phyloP scores from a whole-genome alignment of 1,139 yeast genomes.

The Kodamaea sp. region DNA sequence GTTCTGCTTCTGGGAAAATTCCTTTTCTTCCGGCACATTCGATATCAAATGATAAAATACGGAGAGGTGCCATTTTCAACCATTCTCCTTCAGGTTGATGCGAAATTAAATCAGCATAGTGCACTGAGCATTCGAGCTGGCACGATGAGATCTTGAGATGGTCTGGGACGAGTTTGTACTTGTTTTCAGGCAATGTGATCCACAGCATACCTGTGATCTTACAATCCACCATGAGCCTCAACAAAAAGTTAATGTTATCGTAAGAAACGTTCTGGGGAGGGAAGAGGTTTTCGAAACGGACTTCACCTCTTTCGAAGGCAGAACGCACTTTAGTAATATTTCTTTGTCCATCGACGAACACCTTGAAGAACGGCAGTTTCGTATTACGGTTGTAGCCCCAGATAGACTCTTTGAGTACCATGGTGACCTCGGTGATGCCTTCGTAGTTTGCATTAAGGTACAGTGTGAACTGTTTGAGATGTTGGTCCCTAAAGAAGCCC shows the following conservation, averaged over 20 bases:
- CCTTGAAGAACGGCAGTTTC: conserved; percentile 77
- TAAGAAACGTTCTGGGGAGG: conserved; percentile 66
- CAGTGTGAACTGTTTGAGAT: conserved; percentile 46
- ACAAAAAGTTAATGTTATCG: conserved; percentile 84
- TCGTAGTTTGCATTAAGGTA: conserved; percentile 53
- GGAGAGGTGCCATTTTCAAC: conserved; percentile 90
- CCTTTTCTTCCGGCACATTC: conserved; percentile 99
- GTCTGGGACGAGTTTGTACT: conserved; percentile 51
- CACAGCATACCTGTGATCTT: conserved; percentile 96
- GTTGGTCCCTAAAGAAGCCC: conserved; percentile 62
- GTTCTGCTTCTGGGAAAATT: conserved; percentile 90
- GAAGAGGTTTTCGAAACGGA: conserved; percentile 64
- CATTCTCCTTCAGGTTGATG: conserved; percentile 94
- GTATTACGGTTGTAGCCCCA: conserved; percentile 91
- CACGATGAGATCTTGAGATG: conserved; percentile 62
- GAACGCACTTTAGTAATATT: conserved; percentile 68
- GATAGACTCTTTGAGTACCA: conserved; percentile 74
- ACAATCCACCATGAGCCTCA: conserved; percentile 91
- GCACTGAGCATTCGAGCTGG: conserved; percentile 77
- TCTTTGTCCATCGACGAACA: conserved; percentile 65
- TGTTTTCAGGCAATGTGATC: conserved; percentile 83
- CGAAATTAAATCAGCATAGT: conserved; percentile 67
- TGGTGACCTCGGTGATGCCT: conserved; percentile 64
- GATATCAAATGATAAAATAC: conserved; percentile 92
- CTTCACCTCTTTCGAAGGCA: conserved; percentile 81